phyloP scores from a whole-genome alignment of 2,329 filamentous ascomycete species.

The Colletotrichum neosansevieriae region DNA sequence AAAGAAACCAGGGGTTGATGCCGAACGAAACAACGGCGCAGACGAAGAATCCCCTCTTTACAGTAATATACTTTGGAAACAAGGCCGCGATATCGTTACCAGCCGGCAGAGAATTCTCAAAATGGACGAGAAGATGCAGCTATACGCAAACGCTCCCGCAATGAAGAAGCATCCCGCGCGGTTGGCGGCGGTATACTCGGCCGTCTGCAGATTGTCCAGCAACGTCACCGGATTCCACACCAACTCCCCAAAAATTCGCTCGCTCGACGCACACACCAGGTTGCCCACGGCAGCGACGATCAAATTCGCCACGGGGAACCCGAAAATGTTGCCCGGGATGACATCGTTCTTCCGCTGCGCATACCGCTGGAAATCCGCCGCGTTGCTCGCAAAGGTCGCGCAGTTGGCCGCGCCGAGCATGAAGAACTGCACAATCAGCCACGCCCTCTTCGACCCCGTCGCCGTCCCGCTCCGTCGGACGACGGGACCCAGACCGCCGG shows the following conservation, averaged over 20 bases:
- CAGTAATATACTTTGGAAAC: constrained; percentile 54
- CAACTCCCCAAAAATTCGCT: constrained; percentile 42
- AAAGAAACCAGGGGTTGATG: constrained; percentile 54
- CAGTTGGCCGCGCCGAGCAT: constrained; percentile 51
- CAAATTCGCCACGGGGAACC: constrained; percentile 55
- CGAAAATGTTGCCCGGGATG: constrained; percentile 54
- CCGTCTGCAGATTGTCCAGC: constrained; percentile 50
- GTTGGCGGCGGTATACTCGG: constrained; percentile 50
- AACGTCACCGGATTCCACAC: constrained; percentile 47
- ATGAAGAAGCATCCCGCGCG: constrained; percentile 56
- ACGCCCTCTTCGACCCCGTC: constrained; percentile 53
- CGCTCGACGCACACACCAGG: constrained; percentile 50
- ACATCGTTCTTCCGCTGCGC: constrained; percentile 54
- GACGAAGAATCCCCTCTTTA: constrained; percentile 53
- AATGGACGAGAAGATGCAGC: constrained; percentile 58
- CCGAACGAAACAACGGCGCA: constrained; percentile 51
- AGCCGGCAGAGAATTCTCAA: constrained; percentile 56
- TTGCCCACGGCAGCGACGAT: constrained; percentile 55
- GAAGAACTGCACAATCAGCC: constrained; percentile 54
- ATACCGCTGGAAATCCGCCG: constrained; percentile 59
- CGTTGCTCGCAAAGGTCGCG: constrained; percentile 54
- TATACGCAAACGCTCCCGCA: constrained; percentile 55
- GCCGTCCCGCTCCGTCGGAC: constrained; percentile 75
- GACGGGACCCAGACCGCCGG: constrained; percentile 72
- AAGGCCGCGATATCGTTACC: constrained; percentile 55